Evolutionary conservation across 345 rosid species (phyloP), one percentile per base, ranked within the genome.

Genomic region (Murraya paniculata): DNA sequence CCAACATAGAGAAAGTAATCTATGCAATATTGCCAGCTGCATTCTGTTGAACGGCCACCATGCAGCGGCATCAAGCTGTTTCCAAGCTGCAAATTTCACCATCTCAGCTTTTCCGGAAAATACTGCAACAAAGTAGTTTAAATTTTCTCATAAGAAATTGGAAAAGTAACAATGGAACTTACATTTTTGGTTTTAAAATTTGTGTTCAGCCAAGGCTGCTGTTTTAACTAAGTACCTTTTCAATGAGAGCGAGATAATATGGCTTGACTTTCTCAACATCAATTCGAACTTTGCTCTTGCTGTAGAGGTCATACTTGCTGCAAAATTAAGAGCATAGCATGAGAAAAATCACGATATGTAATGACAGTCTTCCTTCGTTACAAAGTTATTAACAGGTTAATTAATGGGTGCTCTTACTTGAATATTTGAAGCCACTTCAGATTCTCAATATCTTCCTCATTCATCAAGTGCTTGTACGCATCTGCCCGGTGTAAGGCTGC

Each of bases 401-500:
- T 61, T 61, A 62, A 62, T 58, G 28, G 13, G 9, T 24, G 9
- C 36, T 19, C 57, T 78, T 81, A 88, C 89, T 83, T 84, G 84
- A 88, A 88, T 62, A 86, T 75, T 22, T 81, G 79, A 10, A 86
- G 89, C 91, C 89, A 86, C 72, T 84, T 84, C 30, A 88, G 85
- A 36, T 88, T 84, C 75, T 84, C 87, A 56, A 16, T 35, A 73
- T 88, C 89, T 82, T 88, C 86, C 24, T 83, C 85, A 50, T 82
- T 86, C 89, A 81, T 82, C 60, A 88, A 78, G 83, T 86, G 87
- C 70, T 69, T 73, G 73, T 88, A 88, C 14, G 84, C 82, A 48
- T 75, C 83, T 24, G 82, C 67, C 55, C 71, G 80, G 45, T 88
- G 91, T 74, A 88, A 73, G 39, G 91, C 91, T 88, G 84, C 69